Conservation (phyloP, 257 asterid species). For the Solanum peruvianum region DNA sequence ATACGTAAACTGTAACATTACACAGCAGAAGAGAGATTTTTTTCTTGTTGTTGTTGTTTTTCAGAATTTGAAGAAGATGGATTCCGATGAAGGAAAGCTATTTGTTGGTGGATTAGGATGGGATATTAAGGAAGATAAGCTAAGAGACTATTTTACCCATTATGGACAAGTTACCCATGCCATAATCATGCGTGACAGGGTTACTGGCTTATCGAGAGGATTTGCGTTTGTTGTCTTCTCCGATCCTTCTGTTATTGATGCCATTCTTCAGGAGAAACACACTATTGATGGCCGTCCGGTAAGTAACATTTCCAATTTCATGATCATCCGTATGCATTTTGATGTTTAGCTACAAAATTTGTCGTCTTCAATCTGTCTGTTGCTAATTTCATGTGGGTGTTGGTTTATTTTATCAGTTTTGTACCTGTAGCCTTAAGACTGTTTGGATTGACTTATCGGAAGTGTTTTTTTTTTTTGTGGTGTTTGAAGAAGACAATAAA, state of each 20-base stretch:
- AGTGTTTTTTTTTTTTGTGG: not conserved
- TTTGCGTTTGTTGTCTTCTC: constrained; percentile 72
- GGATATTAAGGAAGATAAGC: constrained; percentile 78
- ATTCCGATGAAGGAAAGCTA: constrained; percentile 85
- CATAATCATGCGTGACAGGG: constrained; percentile 62
- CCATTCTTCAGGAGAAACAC: constrained; percentile 66
- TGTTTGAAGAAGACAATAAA: not conserved
- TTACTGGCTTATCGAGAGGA: constrained; percentile 69
- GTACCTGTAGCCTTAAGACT: no score
- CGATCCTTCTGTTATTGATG: constrained; percentile 57
- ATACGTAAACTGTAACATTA: not conserved
- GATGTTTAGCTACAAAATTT: not conserved
- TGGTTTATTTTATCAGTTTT: not conserved
- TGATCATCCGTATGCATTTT: not conserved
- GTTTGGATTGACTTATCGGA: not conserved
- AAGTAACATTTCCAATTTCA: constrained; percentile 3
- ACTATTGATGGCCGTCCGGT: constrained; percentile 83
- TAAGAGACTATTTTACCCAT: constrained; percentile 50
- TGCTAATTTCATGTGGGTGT: not conserved
- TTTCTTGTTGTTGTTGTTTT: not conserved
- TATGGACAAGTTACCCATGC: constrained; percentile 70
- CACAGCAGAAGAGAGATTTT: not conserved
- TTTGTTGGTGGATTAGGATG: constrained; percentile 85
- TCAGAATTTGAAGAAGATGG: constrained; percentile 26
- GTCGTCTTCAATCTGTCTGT: not conserved